These are phyloP conservation scores for Conringia planisiliqua DNA, from an alignment of 345 rosid genomes.

Conservation along the genomic window DNA sequence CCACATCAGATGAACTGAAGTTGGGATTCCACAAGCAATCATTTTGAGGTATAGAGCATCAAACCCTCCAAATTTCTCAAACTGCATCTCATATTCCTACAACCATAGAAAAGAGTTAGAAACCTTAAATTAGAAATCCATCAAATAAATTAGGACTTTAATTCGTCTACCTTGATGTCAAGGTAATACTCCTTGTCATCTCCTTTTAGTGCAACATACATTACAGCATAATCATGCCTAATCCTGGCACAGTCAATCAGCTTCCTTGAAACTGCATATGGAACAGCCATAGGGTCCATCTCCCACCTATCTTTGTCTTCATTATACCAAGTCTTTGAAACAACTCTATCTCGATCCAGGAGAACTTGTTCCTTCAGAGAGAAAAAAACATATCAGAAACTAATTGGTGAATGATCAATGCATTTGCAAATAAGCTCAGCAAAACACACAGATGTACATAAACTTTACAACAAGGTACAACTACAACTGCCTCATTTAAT, in stretches of 20 bases:
- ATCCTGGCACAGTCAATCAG: constrained; percentile 71
- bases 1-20: constrained; percentile 84
- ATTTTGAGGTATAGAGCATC: constrained; percentile 89
- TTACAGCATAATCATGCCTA: constrained; percentile 92
- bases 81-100: constrained; percentile 83
- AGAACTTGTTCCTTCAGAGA: constrained; percentile 71
- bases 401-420: constrained; percentile 15
- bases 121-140: neutral
- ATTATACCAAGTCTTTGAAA: constrained; percentile 83
- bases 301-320: constrained; percentile 83
- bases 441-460: neutral
- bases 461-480: neutral
- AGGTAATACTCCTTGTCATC: constrained; percentile 74
- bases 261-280: constrained; percentile 83
- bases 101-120: constrained; percentile 32
- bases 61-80: constrained; percentile 88
- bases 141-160: constrained; percentile 5
- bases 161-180: constrained; percentile 62
- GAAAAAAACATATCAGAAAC: constrained; percentile 22
- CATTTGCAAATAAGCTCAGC: constrained; percentile 10
- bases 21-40: constrained; percentile 82
- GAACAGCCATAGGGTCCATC: constrained; percentile 81
- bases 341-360: constrained; percentile 83
- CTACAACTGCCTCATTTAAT: neutral
- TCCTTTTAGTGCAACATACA: constrained; percentile 78